Evolutionary conservation across 176 grass and related monocot genomes (phyloP).

Genomic region (Ensete glaucum): DNA sequence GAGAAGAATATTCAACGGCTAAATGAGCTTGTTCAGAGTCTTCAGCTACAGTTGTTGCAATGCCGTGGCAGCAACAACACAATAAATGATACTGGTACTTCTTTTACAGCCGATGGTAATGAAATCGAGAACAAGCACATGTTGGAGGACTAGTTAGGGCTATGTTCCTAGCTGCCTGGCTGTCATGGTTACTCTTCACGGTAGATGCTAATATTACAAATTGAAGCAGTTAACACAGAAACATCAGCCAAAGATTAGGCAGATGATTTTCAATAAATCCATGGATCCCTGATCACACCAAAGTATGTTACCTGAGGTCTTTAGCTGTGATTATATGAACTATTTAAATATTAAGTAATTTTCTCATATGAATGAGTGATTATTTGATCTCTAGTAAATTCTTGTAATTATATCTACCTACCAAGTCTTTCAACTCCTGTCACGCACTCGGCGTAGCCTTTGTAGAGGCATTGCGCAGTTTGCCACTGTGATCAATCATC

Average conservation of each 20-base stretch:
- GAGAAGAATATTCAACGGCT: conserved; percentile 76
- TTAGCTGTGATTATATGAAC: neutral
- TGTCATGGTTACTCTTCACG: neutral
- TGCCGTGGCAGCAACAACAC: conserved; percentile 51
- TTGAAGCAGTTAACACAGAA: neutral
- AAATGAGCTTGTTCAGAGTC: conserved; percentile 59
- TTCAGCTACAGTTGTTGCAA: conserved; percentile 56
- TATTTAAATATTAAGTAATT: neutral
- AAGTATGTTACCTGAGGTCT: neutral
- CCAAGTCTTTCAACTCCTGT: neutral
- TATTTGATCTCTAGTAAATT: neutral
- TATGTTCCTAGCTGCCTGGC: neutral
- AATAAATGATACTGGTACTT: conserved; percentile 24
- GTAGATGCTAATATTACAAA: neutral
- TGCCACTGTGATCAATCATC: neutral
- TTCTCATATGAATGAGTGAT: neutral
- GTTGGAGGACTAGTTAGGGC: conserved; percentile 41
- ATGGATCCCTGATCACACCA: neutral
- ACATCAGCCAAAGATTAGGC: neutral
- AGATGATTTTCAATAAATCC: neutral
- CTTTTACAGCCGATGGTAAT: conserved; percentile 38
- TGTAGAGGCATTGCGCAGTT: neutral
- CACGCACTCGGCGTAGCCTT: neutral
- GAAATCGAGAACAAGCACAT: conserved; percentile 52
- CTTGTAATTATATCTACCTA: neutral